Percentiles rank a stretch among this genome's conserved stretches.
phyloP scores from a whole-genome alignment of 164 flowering plant species.

The Echeveria elegans region DNA sequence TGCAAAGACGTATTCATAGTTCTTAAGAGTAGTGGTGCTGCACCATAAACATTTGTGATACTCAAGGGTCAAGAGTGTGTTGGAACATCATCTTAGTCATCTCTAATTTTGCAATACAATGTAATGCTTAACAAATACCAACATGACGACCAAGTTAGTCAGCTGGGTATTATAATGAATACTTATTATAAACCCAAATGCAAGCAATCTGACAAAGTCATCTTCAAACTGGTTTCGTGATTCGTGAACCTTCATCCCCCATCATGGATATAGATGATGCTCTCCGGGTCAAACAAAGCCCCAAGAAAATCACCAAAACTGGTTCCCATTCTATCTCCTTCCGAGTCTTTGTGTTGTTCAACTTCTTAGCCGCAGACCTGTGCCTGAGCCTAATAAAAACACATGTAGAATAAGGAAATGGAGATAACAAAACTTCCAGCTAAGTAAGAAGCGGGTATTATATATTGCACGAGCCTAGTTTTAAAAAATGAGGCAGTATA shows the following conservation, averaged over 20 bases:
- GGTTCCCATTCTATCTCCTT: constrained; percentile 70
- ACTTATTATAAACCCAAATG: too few relatives aligned
- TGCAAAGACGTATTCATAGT: too few relatives aligned
- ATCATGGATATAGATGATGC: background rate
- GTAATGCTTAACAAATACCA: background rate
- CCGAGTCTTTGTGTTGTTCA: constrained; percentile 62
- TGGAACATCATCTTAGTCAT: background rate
- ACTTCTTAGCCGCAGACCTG: constrained; percentile 52
- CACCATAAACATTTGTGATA: too few relatives aligned
- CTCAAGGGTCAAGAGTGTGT: too few relatives aligned
- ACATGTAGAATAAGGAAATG: background rate
- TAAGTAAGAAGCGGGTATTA: background rate
- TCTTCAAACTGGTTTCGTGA: background rate
- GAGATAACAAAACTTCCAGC: background rate
- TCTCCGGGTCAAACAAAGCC: background rate
- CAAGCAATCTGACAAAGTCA: background rate
- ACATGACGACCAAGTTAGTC: background rate
- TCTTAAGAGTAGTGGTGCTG: too few relatives aligned
- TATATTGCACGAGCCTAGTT: background rate
- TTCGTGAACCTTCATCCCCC: background rate
- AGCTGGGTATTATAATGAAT: background rate
- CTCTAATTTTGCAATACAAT: background rate
- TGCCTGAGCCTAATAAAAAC: constrained; percentile 28
- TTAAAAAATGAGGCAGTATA: background rate
- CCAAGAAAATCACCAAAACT: constrained; percentile 54